Evolutionary conservation across 495 filamentous ascomycete genomes (phyloP), one percentile per base, ranked within the genome.

Genomic region (Daldinia grandis): DNA sequence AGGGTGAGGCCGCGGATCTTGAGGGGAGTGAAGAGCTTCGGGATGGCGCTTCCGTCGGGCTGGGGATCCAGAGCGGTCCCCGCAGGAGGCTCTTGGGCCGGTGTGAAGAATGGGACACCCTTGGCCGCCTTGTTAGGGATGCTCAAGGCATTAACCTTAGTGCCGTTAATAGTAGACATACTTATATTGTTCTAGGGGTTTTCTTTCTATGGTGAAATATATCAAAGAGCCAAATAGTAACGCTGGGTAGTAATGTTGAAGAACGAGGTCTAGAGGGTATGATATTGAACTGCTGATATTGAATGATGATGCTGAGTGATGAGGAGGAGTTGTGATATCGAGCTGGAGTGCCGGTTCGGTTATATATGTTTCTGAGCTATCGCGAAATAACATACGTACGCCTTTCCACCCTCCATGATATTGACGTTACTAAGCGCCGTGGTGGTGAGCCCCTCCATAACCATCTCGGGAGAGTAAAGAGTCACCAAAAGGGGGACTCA

Each of bases 1-100:
- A 91, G 80, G 4, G 83, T 86, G 19, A 87, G 59, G 6, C 87
- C 87, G 14, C 89, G 81, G 58, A 91, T 79, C 42, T 82, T 88
- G 31, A 91, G 70, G 0, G 89, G 88, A 27, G 85, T 81, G 75
- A 91, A 93, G n/a, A 93, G 84, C 76, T 90, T 93, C 0, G 90
- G 90, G 24, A 87, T 83, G 4, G 81, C 70, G 33, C 81, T 82
- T 24, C 84, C 85, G 78, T 85, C 81, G 3, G 84, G 81, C 62
- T 91, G 87, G 6, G 88, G 86, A 61, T 88, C 79, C 6, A 84
- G 81, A 4, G 90, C 89, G 0, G 89, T 91, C 9, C 91, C 91
- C 5, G 88, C 84, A 0, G 90, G 86, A 1, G 89, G 88, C 1
- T 78, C 70, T 71, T 93, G 91, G 2, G 79, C 83, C 2, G 91